Base-by-base conservation (phyloP, 192 early-diverging fungal genomes). In the Chytriomyces sp. region DNA sequence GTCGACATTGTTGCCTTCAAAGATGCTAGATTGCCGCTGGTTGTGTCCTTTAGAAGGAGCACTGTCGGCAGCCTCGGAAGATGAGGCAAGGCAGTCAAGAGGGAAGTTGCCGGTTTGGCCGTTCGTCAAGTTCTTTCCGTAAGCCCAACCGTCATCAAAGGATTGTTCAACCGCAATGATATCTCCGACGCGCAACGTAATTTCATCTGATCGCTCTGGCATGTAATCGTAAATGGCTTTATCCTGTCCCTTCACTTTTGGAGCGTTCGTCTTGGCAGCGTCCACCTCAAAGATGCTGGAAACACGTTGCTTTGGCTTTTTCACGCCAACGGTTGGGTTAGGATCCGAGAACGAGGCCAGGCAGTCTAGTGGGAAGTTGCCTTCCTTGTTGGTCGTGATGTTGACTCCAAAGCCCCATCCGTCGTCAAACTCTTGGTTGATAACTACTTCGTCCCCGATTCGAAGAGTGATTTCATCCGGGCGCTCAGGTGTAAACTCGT, bases 61-160 rank as follows among this genome's bases (percentile, higher is more conserved):
- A 3, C 13, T 57, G 3, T 11, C 13, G 11, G 53, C 20, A 3
- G 1, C 11, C 2, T 57, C 53, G 1, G 53, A 11, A 0, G 20
- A 57, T 20, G 53, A 57, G 53, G 1, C 53, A 11, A 57, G 53
- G 3, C 53, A 57, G 20, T 57, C 53, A 20, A 57, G 53, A 11
- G 53, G 53, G 53, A 57, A 57, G 3, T 57, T 57, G 53, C 53
- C 53, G 0, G 11, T 20, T 57, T 57, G 11, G 3, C 70, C 70
- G 8, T 5, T 72, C 20, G 70, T 28, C 48, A 72, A n/a, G 35
- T 72, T 72, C 53, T 60, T 72, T 26, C 70, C 70, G 53, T n/a
- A 53, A 6, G 18, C 48, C 70, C 70, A 72, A 18, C 70, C 70
- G 26, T 64, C 73, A 45, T 75, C 73, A 46, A 44, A 75, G n/a